Evolutionary conservation across 2,329 filamentous ascomycete genomes (phyloP).

Genomic region (Incumbomyces lentus): DNA sequence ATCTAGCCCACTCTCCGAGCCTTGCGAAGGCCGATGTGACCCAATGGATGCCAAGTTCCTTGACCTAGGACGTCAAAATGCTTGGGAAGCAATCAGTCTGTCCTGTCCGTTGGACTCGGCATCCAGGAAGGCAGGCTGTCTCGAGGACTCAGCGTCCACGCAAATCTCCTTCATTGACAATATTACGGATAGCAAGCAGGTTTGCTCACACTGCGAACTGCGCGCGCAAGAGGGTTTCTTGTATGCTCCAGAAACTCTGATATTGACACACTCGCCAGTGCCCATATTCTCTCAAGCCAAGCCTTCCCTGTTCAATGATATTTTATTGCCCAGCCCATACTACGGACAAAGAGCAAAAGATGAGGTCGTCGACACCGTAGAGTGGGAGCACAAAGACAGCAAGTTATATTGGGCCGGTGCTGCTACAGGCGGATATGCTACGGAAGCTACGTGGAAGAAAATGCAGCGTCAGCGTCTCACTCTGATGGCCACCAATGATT

Average conservation of each 20-base stretch:
- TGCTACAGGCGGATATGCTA: constrained; percentile 62
- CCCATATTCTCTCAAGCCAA: constrained; percentile 93
- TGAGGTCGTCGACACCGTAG: constrained; percentile 62
- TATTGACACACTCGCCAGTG: constrained; percentile 59
- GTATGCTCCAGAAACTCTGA: background rate
- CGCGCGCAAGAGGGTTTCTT: background rate
- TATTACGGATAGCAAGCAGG: constrained; percentile 1
- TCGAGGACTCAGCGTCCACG: background rate
- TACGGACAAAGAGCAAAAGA: constrained; percentile 81
- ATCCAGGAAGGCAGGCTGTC: background rate
- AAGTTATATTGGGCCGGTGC: constrained; percentile 88
- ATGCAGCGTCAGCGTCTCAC: constrained; percentile 6
- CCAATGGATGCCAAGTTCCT: background rate
- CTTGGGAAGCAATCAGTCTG: background rate
- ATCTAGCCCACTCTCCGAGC: background rate
- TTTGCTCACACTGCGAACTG: constrained; percentile 2
- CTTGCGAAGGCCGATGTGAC: background rate
- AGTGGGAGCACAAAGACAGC: constrained; percentile 64
- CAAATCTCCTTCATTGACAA: constrained; percentile 8
- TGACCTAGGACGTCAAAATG: background rate
- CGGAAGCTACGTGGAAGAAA: background rate
- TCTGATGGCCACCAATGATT: background rate
- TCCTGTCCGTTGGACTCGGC: background rate
- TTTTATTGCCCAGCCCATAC: constrained; percentile 92
- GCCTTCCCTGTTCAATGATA: constrained; percentile 79